A percentile compares a stretch with the other conserved stretches of the same genome.
Conservation (phyloP, 805 yeast genomes). For the Starmerella apis region DNA sequence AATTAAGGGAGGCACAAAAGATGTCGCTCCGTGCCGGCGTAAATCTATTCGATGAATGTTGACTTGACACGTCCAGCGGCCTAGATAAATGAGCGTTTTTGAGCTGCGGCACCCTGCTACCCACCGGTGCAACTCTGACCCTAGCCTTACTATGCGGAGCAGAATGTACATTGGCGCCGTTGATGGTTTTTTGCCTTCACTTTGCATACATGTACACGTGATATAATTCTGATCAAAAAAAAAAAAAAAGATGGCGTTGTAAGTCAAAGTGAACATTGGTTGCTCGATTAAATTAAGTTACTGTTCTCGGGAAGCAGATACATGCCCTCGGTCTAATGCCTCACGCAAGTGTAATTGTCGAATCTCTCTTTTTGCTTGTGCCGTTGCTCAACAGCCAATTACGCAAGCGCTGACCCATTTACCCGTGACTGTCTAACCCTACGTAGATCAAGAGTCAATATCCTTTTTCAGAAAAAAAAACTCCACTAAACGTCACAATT, state of each 20-base stretch:
- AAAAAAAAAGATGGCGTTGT: too few species aligned
- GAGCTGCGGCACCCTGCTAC: constrained; percentile 7
- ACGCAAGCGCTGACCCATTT: background rate
- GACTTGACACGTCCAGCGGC: background rate
- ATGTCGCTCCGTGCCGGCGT: background rate
- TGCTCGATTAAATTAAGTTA: background rate
- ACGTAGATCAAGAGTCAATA: background rate
- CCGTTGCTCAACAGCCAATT: background rate
- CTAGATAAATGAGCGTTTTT: background rate
- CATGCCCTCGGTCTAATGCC: too few species aligned
- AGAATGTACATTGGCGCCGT: constrained; percentile 1
- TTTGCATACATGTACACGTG: background rate
- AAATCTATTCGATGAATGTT: background rate
- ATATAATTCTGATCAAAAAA: background rate
- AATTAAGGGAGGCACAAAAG: background rate
- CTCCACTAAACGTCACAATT: constrained; percentile 2
- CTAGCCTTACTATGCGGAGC: constrained; percentile 4
- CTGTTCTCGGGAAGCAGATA: too few species aligned
- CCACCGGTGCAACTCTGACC: constrained; percentile 3
- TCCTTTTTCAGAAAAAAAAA: background rate
- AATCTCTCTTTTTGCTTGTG: background rate
- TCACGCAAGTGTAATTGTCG: too few species aligned
- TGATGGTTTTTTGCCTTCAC: constrained; percentile 3
- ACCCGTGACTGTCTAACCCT: background rate
- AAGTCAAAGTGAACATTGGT: too few species aligned